phyloP scores from a whole-genome alignment of 2,329 filamentous ascomycete genomes.

The Leptodontidium sp. region DNA sequence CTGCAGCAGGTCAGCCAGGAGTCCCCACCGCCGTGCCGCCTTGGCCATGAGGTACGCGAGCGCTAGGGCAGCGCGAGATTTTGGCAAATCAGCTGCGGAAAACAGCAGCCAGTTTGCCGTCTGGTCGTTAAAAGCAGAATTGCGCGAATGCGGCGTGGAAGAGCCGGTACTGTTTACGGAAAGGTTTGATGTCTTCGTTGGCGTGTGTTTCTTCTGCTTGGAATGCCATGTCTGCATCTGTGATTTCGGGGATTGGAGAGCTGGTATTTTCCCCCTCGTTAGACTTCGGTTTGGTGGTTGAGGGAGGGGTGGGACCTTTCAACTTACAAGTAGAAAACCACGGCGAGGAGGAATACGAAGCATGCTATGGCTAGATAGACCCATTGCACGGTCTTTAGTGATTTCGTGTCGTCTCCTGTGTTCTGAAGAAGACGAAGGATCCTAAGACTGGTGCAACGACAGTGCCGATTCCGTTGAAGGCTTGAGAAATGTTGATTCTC shows the following conservation, averaged over 20 bases:
- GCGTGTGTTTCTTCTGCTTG: conserved; percentile 51
- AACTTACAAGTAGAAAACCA: conserved; percentile 65
- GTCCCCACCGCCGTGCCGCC: no score
- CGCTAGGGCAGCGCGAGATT: no score
- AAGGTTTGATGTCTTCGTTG: conserved; percentile 56
- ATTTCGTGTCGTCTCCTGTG: conserved; percentile 56
- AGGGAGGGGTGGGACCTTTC: no score
- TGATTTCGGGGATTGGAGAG: conserved; percentile 57
- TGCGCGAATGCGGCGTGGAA: conserved; percentile 68
- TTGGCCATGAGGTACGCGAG: no score
- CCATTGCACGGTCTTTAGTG: conserved; percentile 68
- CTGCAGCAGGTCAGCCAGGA: no score
- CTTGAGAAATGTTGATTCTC: conserved; percentile 77
- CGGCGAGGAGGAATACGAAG: conserved; percentile 64
- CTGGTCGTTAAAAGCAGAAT: no score
- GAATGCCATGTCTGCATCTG: conserved; percentile 65
- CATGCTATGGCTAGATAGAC: conserved; percentile 68
- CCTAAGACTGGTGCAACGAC: conserved; percentile 65
- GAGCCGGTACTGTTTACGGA: conserved; percentile 66
- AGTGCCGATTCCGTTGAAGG: conserved; percentile 75
- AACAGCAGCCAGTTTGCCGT: no score
- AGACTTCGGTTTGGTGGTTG: background rate
- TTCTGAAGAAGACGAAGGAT: conserved; percentile 68
- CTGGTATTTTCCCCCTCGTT: conserved; percentile 4
- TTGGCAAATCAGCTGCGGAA: no score